Conservation (phyloP, 768 basidiomycete species). For the Goffeauzyma gilvescens region DNA sequence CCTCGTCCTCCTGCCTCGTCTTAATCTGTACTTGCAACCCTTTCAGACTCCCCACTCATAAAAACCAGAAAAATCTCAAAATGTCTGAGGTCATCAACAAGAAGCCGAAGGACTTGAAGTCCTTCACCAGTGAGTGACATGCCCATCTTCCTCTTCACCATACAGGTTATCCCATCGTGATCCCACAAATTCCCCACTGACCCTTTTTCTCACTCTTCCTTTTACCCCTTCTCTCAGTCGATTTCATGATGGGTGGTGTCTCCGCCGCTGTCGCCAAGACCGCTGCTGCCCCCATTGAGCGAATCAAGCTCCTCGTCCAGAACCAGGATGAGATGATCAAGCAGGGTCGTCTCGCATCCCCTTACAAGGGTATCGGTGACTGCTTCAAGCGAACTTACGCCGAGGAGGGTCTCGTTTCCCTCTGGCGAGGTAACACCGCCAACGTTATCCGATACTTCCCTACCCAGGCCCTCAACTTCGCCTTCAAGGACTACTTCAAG, state of each 20-base stretch:
- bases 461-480: conserved; percentile 98
- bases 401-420: conserved; percentile 83
- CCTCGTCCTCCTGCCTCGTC: too few species aligned
- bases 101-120: conserved; percentile 76
- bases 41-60: too few species aligned
- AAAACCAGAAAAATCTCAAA: conserved; percentile 11
- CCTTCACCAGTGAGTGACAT: conserved; percentile 50
- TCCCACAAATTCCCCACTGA: background rate
- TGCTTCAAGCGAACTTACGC: conserved; percentile 80
- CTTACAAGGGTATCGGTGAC: conserved; percentile 91
- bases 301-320: conserved; percentile 93
- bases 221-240: conserved; percentile 4
- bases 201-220: background rate
- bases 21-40: too few species aligned
- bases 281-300: conserved; percentile 97
- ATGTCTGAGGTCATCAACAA: conserved; percentile 23
- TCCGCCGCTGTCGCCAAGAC: conserved; percentile 84
- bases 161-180: too few species aligned
- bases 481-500: conserved; percentile 78
- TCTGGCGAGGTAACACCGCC: conserved; percentile 99
- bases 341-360: conserved; percentile 87
- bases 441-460: conserved; percentile 99
- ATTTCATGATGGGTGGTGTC: conserved; percentile 38
- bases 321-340: conserved; percentile 99
- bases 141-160: background rate